phyloP scores from a whole-genome alignment of 1,139 yeast genomes.

The Yamadazyma kanchanaburiensis region DNA sequence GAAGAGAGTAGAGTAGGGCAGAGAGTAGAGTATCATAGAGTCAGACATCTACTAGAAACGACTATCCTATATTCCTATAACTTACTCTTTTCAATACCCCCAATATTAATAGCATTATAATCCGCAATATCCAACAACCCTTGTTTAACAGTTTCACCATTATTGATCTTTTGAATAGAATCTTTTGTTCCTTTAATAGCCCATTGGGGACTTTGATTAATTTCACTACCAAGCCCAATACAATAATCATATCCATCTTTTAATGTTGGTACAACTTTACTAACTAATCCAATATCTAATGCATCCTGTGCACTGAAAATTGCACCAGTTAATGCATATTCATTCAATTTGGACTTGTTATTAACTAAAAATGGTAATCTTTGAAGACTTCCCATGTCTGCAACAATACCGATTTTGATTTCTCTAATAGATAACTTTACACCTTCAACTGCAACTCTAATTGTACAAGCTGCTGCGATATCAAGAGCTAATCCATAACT shows the following conservation, averaged over 20 bases:
- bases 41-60: no score
- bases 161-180: slow-evolving; percentile 50
- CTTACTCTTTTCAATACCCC: slow-evolving; percentile 7
- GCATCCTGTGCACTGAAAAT: slow-evolving; percentile 59
- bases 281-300: slow-evolving; percentile 50
- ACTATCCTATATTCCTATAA: no score
- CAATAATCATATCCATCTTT: slow-evolving; percentile 52
- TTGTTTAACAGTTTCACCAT: slow-evolving; percentile 40
- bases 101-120: slow-evolving; percentile 42
- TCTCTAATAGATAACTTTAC: slow-evolving; percentile 62
- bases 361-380: slow-evolving; percentile 56
- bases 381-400: slow-evolving; percentile 78
- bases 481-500: slow-evolving; percentile 67
- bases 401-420: slow-evolving; percentile 70
- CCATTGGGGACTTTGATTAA: slow-evolving; percentile 50
- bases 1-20: no score
- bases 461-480: slow-evolving; percentile 54
- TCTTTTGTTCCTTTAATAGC: slow-evolving; percentile 68
- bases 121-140: slow-evolving; percentile 54
- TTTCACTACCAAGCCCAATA: slow-evolving; percentile 45
- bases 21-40: no score
- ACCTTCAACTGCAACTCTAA: slow-evolving; percentile 56
- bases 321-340: slow-evolving; percentile 63
- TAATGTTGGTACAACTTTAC: slow-evolving; percentile 43
- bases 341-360: slow-evolving; percentile 59